Conservation (phyloP, 2,329 filamentous ascomycete genomes). For the Clarireedia hainanense region DNA sequence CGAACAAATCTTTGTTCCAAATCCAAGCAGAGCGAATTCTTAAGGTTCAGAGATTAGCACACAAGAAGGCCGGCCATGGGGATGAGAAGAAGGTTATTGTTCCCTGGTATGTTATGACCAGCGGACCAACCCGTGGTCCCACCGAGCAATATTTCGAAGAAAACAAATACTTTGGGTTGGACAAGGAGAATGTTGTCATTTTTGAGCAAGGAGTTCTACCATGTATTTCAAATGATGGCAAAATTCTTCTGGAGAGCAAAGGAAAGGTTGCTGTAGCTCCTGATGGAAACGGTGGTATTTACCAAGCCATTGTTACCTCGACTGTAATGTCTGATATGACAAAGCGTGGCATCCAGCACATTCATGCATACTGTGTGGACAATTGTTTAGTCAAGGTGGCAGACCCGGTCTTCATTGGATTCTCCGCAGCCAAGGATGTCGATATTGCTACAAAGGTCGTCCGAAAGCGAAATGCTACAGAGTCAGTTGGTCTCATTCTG, state of each 20-base stretch:
- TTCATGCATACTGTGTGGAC: slow-evolving; percentile 97
- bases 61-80: slow-evolving; percentile 54
- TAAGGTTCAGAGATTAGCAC: slow-evolving; percentile 75
- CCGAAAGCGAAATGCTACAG: slow-evolving; percentile 91
- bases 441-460: slow-evolving; percentile 99
- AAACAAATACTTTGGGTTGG: slow-evolving; percentile 83
- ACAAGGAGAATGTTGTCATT: slow-evolving; percentile 77
- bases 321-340: slow-evolving; percentile 82
- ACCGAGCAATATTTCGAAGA: slow-evolving; percentile 92
- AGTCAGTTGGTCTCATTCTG: slow-evolving; percentile 90
- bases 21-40: slow-evolving; percentile 91
- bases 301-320: slow-evolving; percentile 77
- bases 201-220: slow-evolving; percentile 97
- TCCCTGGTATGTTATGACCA: slow-evolving; percentile 99
- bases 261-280: slow-evolving; percentile 87
- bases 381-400: slow-evolving; percentile 99
- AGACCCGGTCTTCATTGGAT: slow-evolving; percentile 91
- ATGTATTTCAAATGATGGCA: slow-evolving; percentile 95
- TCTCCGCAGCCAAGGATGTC: slow-evolving; percentile 78
- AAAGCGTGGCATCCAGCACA: slow-evolving; percentile 82
- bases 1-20: slow-evolving; percentile 91
- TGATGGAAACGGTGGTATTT: slow-evolving; percentile 95
- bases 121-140: slow-evolving; percentile 80
- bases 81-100: slow-evolving; percentile 55
- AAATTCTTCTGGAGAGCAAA: slow-evolving; percentile 90